phyloP scores from a whole-genome alignment of 73 alveolate species.

The Blepharisma stoltei region DNA sequence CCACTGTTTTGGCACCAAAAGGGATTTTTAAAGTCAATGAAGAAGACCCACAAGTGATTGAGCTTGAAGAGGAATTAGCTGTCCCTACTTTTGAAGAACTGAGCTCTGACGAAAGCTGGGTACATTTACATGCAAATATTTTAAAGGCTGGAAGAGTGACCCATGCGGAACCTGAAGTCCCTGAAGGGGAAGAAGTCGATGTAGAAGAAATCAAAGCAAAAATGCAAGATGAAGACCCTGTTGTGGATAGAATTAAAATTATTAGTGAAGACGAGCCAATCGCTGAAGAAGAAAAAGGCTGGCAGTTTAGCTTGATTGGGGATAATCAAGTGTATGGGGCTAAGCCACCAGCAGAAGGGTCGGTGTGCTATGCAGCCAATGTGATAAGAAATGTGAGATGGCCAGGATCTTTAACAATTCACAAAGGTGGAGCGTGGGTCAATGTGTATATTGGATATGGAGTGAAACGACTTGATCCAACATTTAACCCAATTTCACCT shows the following conservation, averaged over 20 bases:
- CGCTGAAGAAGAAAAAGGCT: conserved; percentile 56
- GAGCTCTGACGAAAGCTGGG: conserved; percentile 74
- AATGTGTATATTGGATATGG: conserved; percentile 80
- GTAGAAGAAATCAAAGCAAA: conserved; percentile 67
- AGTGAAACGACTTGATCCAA: conserved; percentile 57
- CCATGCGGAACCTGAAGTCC: conserved; percentile 37
- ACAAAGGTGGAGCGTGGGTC: conserved; percentile 64
- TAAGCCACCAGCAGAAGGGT: conserved; percentile 53
- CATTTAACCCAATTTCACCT: conserved; percentile 64
- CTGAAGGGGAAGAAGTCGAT: conserved; percentile 62
- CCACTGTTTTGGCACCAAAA: conserved; percentile 89
- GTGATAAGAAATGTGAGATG: conserved; percentile 64
- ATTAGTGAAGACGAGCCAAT: conserved; percentile 68
- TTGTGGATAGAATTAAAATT: conserved; percentile 56
- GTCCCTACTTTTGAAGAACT: conserved; percentile 80
- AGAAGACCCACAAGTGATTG: conserved; percentile 75
- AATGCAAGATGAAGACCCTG: conserved; percentile 61
- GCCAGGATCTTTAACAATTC: conserved; percentile 76
- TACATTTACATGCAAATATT: conserved; percentile 55
- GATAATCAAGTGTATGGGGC: conserved; percentile 57
- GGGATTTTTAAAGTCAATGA: conserved; percentile 79
- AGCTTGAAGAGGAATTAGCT: conserved; percentile 83
- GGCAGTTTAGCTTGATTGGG: conserved; percentile 65
- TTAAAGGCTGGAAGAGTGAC: conserved; percentile 65
- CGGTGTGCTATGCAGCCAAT: conserved; percentile 56